These are phyloP conservation scores for Colletotrichum lini DNA, from an alignment of 2,329 filamentous ascomycete genomes.

Conservation along the genomic window DNA sequence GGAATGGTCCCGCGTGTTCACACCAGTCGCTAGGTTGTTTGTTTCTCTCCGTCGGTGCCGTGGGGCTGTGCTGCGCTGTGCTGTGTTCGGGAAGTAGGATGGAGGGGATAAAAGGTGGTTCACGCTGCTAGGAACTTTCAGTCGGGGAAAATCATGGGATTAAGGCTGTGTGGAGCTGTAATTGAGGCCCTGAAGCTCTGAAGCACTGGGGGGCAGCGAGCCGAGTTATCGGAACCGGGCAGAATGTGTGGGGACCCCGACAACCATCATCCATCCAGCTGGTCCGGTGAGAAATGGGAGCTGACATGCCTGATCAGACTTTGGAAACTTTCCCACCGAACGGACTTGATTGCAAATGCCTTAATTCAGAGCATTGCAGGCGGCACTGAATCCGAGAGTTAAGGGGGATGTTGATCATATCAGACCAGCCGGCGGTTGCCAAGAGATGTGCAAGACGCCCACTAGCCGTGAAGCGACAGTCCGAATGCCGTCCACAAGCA, in stretches of 20 bases:
- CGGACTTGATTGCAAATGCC: background rate
- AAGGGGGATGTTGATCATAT: background rate
- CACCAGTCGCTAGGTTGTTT: background rate
- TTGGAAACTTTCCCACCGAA: background rate
- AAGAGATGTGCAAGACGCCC: background rate
- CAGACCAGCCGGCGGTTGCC: too few relatives aligned
- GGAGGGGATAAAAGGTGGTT: slow-evolving; percentile 4
- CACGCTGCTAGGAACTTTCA: slow-evolving; percentile 2
- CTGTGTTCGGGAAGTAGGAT: slow-evolving; percentile 21
- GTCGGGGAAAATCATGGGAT: background rate
- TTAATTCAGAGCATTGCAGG: background rate
- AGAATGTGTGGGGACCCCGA: slow-evolving; percentile 10
- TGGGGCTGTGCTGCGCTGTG: background rate
- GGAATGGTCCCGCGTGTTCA: background rate
- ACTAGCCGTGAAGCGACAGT: background rate
- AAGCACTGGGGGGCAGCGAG: background rate
- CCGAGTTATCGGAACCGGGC: slow-evolving; percentile 36
- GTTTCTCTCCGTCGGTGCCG: slow-evolving; percentile 15
- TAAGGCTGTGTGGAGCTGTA: background rate
- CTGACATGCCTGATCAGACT: background rate
- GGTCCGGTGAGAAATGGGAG: background rate
- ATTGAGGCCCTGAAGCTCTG: background rate
- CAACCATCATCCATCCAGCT: background rate
- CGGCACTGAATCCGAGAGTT: background rate
- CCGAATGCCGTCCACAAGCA: too few relatives aligned